Base-by-base conservation (phyloP, 1,139 yeast genomes). In the Hanseniaspora sp. region DNA sequence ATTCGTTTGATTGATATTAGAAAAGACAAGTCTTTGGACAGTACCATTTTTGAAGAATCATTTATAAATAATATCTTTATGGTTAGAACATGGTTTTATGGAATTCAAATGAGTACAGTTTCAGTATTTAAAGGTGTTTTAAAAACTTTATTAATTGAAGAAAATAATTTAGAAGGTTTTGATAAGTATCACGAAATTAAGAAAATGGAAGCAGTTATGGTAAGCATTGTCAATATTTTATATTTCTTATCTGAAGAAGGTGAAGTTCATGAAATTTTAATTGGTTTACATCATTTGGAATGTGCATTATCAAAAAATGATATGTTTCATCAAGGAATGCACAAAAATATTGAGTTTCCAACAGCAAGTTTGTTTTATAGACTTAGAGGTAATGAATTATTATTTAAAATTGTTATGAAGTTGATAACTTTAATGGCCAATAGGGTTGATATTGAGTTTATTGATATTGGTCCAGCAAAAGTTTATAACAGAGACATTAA, bases 51-150 rank as follows among this genome's bases (percentile, higher is more conserved):
- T 18, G 41, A 51, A 44, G 49, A 51, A 17, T 51, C 43, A 23
- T 51, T 44, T 33, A 33, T 42, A 13, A 51, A 51, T 30, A 51
- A 51, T 39, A 34, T 44, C 7, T 51, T 51, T 35, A n/a, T 51
- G 15, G 34, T 45, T 9, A 73, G 87, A 55, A 72, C 72, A 56
- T 69, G 80, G 44, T 67, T 73, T 47, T 73, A 75, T 55, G 73
- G 77, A 48, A 66, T 79, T 33, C 83, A 78, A 57, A 73, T 78
- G 5, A 74, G 77, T 60, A 67, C 77, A 2, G 67, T 70, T 1
- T 61, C 66, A 34, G 56, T 71, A 1, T 67, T 68, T 51, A 66
- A 71, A 57, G 61, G 65, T 31, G 58, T 66, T 11, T 53, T 66
- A 46, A 60, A 67, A 48, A 48, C 66, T 42, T 28, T 35, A 34